Conservation (phyloP, 352 stramenopile species). For the Globisporangium nunn region DNA sequence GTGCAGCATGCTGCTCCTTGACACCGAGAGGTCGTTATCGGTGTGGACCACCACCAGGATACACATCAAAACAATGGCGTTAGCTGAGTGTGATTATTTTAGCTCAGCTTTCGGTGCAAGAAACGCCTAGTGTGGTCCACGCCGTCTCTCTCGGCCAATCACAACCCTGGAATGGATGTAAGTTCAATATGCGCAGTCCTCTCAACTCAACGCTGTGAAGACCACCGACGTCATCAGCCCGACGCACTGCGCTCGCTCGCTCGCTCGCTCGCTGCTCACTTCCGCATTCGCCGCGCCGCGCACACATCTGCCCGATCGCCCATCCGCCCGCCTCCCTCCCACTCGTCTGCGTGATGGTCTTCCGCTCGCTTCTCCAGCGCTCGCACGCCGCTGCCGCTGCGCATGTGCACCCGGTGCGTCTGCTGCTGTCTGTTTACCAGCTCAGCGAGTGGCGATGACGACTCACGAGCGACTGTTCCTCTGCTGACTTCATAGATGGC, state of each 20-base stretch:
- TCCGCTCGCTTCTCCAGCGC: conserved; percentile 7
- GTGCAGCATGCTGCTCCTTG: too few species aligned
- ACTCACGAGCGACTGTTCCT: not conserved
- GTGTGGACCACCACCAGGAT: too few species aligned
- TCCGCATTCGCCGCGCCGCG: conserved; percentile 2
- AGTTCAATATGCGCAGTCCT: not conserved
- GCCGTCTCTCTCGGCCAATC: not conserved
- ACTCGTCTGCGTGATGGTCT: conserved; percentile 3
- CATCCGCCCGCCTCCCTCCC: not conserved
- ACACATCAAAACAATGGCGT: too few species aligned
- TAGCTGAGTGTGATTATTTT: too few species aligned
- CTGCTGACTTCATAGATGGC: not conserved
- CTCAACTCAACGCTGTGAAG: not conserved
- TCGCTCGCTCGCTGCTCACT: conserved; percentile 2
- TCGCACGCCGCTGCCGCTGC: conserved; percentile 1
- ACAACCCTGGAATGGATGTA: not conserved
- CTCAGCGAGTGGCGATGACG: not conserved
- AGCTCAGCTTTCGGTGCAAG: not conserved
- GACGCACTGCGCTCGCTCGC: not conserved
- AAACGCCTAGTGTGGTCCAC: not conserved
- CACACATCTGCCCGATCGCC: not conserved
- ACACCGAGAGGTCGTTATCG: too few species aligned
- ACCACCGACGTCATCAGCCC: not conserved
- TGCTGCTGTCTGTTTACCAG: not conserved
- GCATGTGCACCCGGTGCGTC: conserved; percentile 1